Evolutionary conservation across 2,329 filamentous ascomycete species (phyloP).

Genomic region (Aspergillus sclerotialis): DNA sequence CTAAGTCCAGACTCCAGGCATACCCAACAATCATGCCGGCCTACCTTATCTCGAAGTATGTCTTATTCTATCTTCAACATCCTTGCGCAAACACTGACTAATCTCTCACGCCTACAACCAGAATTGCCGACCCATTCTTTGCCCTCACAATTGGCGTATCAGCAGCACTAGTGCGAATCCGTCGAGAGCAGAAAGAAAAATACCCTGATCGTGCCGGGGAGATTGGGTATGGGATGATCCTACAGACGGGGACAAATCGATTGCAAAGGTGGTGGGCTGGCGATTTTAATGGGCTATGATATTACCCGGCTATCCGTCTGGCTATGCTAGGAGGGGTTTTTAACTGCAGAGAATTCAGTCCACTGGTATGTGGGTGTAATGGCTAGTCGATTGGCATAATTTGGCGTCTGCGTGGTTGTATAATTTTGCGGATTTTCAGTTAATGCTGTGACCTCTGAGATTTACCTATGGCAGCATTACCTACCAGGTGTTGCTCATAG

Average conservation of each 20-base stretch:
- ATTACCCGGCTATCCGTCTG: too few species aligned
- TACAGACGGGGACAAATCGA: constrained; percentile 23
- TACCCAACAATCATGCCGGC: constrained; percentile 11
- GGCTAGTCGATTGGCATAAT: too few species aligned
- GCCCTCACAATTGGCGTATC: constrained; percentile 44
- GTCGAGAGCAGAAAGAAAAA: constrained; percentile 47
- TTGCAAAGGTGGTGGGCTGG: constrained; percentile 35
- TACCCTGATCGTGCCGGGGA: constrained; percentile 30
- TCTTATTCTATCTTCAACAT: constrained; percentile 1
- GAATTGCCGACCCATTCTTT: constrained; percentile 49
- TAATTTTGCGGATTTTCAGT: too few species aligned
- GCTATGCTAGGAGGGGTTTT: too few species aligned
- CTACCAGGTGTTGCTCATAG: too few species aligned
- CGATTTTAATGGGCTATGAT: constrained; percentile 27
- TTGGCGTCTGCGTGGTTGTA: too few species aligned
- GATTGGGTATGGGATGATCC: constrained; percentile 22
- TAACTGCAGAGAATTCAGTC: too few species aligned
- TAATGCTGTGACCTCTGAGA: too few species aligned
- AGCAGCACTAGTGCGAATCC: constrained; percentile 48
- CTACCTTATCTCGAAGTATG: constrained; percentile 38
- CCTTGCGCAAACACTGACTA: background rate
- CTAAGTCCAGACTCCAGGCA: too few species aligned
- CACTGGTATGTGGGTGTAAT: too few species aligned
- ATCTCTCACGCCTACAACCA: constrained; percentile 14
- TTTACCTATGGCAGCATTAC: too few species aligned